A percentile compares a stretch with the other conserved stretches of the same genome.
These are phyloP conservation scores for Pythium graminicola DNA, from an alignment of 352 stramenopile genomes.

Conservation along the genomic window DNA sequence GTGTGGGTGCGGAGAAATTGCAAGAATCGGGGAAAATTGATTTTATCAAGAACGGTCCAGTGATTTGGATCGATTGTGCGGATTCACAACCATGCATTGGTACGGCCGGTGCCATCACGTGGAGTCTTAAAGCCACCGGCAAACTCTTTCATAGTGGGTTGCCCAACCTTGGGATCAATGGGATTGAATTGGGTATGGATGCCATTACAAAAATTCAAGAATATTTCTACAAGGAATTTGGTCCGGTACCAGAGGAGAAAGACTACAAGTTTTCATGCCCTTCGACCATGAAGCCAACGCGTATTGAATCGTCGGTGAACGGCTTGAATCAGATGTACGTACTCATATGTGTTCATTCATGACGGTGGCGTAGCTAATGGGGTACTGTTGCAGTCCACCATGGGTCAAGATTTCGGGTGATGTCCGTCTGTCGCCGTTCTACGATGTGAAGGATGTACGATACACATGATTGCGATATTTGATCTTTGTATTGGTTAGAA, in stretches of 20 bases:
- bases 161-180: slow-evolving; percentile 87
- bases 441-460: slow-evolving; percentile 85
- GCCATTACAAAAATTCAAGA: slow-evolving; percentile 79
- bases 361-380: too few species aligned
- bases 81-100: slow-evolving; percentile 91
- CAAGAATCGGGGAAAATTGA: slow-evolving; percentile 87
- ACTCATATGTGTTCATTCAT: not conserved
- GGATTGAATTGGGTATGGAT: slow-evolving; percentile 86
- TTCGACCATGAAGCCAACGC: slow-evolving; percentile 85
- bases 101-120: slow-evolving; percentile 82
- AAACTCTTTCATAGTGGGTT: slow-evolving; percentile 91
- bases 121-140: slow-evolving; percentile 85
- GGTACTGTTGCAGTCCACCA: slow-evolving; percentile 62
- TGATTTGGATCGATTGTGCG: slow-evolving; percentile 91
- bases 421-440: slow-evolving; percentile 89
- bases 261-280: slow-evolving; percentile 90
- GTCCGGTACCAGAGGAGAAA: slow-evolving; percentile 66
- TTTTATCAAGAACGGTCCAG: slow-evolving; percentile 88
- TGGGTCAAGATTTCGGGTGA: slow-evolving; percentile 89
- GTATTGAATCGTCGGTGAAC: slow-evolving; percentile 73
- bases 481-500: too few species aligned
- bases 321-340: slow-evolving; percentile 77
- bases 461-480: too few species aligned
- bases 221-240: slow-evolving; percentile 88
- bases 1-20: slow-evolving; percentile 86